A percentile compares a stretch with the other conserved stretches of the same genome.
Evolutionary conservation across 495 filamentous ascomycete genomes (phyloP).

Genomic region (Articulospora tetracladia): DNA sequence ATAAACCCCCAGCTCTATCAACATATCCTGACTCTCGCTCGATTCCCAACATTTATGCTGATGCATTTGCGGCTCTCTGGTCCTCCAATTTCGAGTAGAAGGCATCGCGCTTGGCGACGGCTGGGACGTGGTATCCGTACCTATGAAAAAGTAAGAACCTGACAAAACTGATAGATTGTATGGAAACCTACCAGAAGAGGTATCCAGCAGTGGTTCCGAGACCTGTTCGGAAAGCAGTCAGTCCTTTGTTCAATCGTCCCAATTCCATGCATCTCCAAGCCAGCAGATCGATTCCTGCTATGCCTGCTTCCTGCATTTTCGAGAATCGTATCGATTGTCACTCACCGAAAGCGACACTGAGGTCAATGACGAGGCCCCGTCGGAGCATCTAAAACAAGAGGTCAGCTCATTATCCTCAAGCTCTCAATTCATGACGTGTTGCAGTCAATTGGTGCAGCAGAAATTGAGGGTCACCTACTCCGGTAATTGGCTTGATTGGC

Average conservation of each 20-base stretch:
- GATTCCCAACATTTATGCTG: conserved; percentile 12
- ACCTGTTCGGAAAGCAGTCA: conserved; percentile 37
- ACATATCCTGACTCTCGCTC: neutral
- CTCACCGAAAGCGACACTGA: conserved; percentile 73
- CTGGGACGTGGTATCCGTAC: conserved; percentile 71
- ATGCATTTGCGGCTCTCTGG: conserved; percentile 50
- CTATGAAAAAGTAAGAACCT: conserved; percentile 4
- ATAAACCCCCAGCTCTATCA: neutral
- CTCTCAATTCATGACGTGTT: conserved; percentile 4
- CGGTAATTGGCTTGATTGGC: conserved; percentile 52
- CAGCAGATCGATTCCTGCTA: neutral
- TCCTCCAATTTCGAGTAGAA: conserved; percentile 77
- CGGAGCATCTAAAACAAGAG: conserved; percentile 61
- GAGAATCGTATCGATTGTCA: conserved; percentile 14
- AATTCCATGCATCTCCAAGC: neutral
- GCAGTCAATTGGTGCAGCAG: neutral
- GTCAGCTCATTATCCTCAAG: conserved; percentile 29
- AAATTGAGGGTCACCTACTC: conserved; percentile 36
- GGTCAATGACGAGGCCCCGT: conserved; percentile 68
- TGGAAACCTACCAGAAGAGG: conserved; percentile 69
- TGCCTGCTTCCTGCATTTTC: neutral
- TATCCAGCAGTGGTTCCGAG: conserved; percentile 69
- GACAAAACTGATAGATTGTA: neutral
- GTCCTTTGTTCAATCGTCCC: neutral
- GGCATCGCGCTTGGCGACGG: conserved; percentile 67